phyloP scores from a whole-genome alignment of 352 stramenopile genomes.

The Peronospora tabacina region DNA sequence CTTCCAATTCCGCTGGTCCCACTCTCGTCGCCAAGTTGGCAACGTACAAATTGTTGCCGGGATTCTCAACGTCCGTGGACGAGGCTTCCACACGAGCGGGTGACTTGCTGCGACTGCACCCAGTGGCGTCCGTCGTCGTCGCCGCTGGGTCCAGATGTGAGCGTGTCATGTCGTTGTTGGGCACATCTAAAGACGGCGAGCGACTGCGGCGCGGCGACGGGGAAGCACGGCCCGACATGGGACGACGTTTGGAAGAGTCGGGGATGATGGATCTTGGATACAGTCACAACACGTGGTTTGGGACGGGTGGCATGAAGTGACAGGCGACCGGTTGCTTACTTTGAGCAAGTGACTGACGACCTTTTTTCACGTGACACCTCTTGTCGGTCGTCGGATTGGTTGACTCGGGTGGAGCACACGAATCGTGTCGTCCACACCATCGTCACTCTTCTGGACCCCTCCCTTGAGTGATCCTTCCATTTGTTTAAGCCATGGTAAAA shows the following conservation, averaged over 20 bases:
- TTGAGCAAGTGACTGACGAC: constrained; percentile 12
- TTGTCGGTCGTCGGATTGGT: too few relatives aligned
- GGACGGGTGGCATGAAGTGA: constrained; percentile 3
- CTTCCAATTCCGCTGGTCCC: constrained; percentile 53
- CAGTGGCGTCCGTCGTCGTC: constrained; percentile 1
- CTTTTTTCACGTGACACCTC: constrained; percentile 3
- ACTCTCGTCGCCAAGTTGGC: constrained; percentile 56
- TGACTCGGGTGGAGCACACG: background rate
- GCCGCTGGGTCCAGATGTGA: constrained; percentile 1
- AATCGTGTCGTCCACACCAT: constrained; percentile 1
- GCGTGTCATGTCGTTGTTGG: constrained; percentile 18
- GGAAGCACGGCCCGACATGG: constrained; percentile 38
- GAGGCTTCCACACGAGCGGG: constrained; percentile 15
- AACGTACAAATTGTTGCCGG: constrained; percentile 78
- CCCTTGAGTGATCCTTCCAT: constrained; percentile 1
- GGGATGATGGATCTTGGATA: too few relatives aligned
- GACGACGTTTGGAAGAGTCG: too few relatives aligned
- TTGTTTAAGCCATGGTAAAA: constrained; percentile 31
- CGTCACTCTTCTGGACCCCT: background rate
- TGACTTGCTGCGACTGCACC: constrained; percentile 30
- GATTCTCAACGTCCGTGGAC: constrained; percentile 32
- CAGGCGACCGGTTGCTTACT: background rate
- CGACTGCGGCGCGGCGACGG: constrained; percentile 19
- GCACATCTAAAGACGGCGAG: constrained; percentile 20
- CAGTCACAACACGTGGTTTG: too few relatives aligned